Conservation (phyloP, 164 flowering plant genomes). For the Magnolia changhungtana region DNA sequence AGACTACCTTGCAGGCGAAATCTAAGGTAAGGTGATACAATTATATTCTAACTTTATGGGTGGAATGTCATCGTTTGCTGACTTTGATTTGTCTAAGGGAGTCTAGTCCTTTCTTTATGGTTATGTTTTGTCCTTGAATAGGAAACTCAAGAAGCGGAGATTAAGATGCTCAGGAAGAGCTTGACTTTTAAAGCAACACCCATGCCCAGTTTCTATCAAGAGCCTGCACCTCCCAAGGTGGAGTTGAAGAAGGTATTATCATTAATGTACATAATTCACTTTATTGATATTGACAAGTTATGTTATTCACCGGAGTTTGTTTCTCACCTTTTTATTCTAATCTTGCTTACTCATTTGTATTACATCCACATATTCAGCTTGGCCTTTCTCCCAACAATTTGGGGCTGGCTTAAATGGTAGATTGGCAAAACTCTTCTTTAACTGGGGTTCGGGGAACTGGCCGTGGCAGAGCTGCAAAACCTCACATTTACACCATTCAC, state of each 20-base stretch:
- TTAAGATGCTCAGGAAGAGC: slow-evolving; percentile 74
- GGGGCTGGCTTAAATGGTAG: too few relatives aligned
- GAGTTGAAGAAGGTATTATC: slow-evolving; percentile 76
- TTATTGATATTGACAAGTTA: neutral
- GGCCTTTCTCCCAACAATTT: too few relatives aligned
- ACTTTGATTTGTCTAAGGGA: neutral
- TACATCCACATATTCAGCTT: too few relatives aligned
- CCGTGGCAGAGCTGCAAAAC: too few relatives aligned
- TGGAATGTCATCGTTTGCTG: neutral
- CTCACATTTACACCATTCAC: too few relatives aligned
- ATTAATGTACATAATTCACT: too few relatives aligned
- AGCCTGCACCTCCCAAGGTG: slow-evolving; percentile 76
- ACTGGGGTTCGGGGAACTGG: too few relatives aligned
- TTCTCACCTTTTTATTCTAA: neutral
- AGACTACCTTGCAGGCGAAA: slow-evolving; percentile 73
- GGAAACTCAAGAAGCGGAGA: slow-evolving; percentile 91
- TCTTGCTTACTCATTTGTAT: neutral
- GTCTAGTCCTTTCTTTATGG: neutral
- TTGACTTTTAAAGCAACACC: slow-evolving; percentile 91
- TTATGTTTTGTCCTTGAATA: slow-evolving; percentile 18
- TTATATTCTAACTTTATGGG: neutral
- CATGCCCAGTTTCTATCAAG: slow-evolving; percentile 94
- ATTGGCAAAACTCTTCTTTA: too few relatives aligned
- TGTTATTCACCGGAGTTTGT: neutral
- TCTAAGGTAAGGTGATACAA: slow-evolving; percentile 81